Evolutionary conservation across 2,329 filamentous ascomycete species (phyloP).

Genomic region (Ilyonectria mors-panacis): DNA sequence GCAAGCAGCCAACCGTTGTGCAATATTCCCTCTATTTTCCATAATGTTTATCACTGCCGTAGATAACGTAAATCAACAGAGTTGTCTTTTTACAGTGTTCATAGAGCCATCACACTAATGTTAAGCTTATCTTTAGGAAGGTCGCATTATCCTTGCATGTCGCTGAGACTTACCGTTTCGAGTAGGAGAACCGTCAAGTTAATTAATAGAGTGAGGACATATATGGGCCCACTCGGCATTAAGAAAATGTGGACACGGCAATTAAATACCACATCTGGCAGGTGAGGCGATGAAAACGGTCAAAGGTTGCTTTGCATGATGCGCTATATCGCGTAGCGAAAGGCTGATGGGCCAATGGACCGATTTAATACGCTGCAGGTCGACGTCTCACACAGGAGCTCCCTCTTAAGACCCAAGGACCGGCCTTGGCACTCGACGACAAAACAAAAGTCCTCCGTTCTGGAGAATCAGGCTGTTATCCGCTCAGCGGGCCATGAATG

Average conservation of each 20-base stretch:
- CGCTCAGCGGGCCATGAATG: background rate
- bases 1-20: too few relatives aligned
- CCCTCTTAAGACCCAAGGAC: constrained; percentile 7
- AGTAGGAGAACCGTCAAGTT: constrained; percentile 1
- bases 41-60: too few relatives aligned
- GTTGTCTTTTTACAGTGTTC: too few relatives aligned
- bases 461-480: constrained; percentile 4
- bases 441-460: constrained; percentile 8
- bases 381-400: constrained; percentile 3
- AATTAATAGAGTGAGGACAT: constrained; percentile 2
- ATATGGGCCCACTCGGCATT: constrained; percentile 10
- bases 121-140: background rate
- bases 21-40: too few relatives aligned
- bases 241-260: constrained; percentile 13
- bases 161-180: background rate
- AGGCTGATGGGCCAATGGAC: constrained; percentile 5
- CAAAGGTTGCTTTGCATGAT: constrained; percentile 17
- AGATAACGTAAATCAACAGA: too few relatives aligned
- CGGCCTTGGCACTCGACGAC: constrained; percentile 22
- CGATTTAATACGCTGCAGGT: background rate
- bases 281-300: constrained; percentile 6
- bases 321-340: background rate
- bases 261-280: constrained; percentile 21
- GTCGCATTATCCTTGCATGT: background rate
- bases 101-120: too few relatives aligned